These are phyloP conservation scores for Hypoxylon sp. DNA, from an alignment of 2,329 filamentous ascomycete species.

Conservation along the genomic window DNA sequence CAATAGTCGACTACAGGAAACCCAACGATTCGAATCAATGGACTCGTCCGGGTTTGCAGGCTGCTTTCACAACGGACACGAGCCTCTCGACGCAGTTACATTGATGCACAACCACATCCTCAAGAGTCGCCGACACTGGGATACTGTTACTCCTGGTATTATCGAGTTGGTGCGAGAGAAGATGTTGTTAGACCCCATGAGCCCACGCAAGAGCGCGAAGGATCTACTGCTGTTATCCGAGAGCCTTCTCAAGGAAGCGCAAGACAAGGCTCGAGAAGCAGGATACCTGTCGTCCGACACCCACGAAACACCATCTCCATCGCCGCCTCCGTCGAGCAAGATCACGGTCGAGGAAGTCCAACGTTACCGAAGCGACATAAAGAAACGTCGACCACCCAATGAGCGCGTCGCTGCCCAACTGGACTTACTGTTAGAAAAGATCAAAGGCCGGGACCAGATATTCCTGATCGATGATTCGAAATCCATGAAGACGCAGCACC, in stretches of 20 bases:
- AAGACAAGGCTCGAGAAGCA: not conserved
- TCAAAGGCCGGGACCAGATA: constrained; percentile 11
- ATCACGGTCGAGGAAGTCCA: constrained; percentile 12
- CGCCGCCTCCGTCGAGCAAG: not conserved
- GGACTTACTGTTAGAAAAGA: not conserved
- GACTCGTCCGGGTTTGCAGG: not conserved
- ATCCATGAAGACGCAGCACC: constrained; percentile 10
- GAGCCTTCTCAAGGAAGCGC: constrained; percentile 1
- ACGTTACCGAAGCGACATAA: constrained; percentile 3
- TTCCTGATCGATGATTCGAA: constrained; percentile 14
- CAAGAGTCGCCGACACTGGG: constrained; percentile 4
- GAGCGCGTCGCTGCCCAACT: not conserved
- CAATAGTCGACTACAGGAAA: constrained; percentile 1
- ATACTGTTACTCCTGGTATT: constrained; percentile 7
- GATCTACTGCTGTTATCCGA: not conserved
- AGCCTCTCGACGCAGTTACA: constrained; percentile 4
- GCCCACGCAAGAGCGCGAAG: constrained; percentile 5
- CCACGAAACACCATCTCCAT: not conserved
- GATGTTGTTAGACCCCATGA: constrained; percentile 7
- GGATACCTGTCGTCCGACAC: not conserved
- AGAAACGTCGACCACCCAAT: constrained; percentile 4
- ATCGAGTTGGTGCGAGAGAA: not conserved
- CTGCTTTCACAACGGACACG: constrained; percentile 12
- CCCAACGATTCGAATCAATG: not conserved
- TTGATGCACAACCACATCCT: constrained; percentile 9